Evolutionary conservation across 1,284 basidiomycete species (phyloP).

Genomic region (Austroboletus sp.): DNA sequence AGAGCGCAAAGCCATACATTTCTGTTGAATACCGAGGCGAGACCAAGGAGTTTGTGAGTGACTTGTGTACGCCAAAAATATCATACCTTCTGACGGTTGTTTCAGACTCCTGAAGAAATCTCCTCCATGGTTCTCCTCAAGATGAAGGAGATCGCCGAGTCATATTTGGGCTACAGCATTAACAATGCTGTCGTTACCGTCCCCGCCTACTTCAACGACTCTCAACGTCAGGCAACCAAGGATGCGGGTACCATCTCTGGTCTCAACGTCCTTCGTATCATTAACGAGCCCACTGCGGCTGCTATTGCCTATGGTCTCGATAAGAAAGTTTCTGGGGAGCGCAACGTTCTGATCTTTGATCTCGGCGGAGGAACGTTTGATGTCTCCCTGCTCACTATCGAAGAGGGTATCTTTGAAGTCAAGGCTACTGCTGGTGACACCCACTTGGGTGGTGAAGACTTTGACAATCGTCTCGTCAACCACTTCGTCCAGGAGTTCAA

Average conservation of each 20-base stretch:
- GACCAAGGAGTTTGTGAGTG: conserved; percentile 82
- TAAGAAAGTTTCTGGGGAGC: conserved; percentile 82
- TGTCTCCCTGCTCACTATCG: conserved; percentile 95
- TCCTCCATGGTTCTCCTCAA: conserved; percentile 96
- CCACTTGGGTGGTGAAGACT: conserved; percentile 97
- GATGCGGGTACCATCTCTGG: conserved; percentile 88
- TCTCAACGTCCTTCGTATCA: conserved; percentile 90
- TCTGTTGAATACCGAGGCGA: conserved; percentile 87
- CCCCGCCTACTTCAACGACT: conserved; percentile 97
- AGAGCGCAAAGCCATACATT: conserved; percentile 82
- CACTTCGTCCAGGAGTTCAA: conserved; percentile 99
- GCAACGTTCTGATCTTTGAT: conserved; percentile 95
- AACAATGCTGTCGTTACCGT: conserved; percentile 91
- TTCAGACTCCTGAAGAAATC: conserved; percentile 89
- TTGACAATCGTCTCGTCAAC: conserved; percentile 96
- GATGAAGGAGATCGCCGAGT: conserved; percentile 98
- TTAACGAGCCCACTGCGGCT: conserved; percentile 93
- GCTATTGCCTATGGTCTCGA: conserved; percentile 93
- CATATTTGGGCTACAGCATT: conserved; percentile 83
- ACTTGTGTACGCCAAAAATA: not conserved
- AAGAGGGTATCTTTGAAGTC: conserved; percentile 98
- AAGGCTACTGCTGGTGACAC: conserved; percentile 99
- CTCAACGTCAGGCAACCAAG: conserved; percentile 92
- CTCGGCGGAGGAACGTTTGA: conserved; percentile 98
- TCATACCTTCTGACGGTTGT: conserved; percentile 12